Evolutionary conservation across 208 protist genomes (phyloP).

Genomic region (Lotmaria passim): DNA sequence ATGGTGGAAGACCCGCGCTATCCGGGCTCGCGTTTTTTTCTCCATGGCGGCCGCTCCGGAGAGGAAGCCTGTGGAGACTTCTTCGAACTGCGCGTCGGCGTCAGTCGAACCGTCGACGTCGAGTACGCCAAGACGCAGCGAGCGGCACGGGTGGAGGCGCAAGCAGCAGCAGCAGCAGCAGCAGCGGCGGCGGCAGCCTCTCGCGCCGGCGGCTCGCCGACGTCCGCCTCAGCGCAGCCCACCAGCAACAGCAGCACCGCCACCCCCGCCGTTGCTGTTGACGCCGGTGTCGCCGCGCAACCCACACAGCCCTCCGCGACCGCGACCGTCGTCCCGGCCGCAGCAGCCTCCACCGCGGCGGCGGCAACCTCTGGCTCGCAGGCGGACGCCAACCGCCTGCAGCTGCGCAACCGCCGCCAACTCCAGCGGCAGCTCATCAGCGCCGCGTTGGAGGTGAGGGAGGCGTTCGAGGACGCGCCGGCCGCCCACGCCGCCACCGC

Average conservation of each 20-base stretch:
- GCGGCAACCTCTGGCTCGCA: neutral
- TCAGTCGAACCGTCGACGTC: slow-evolving; percentile 19
- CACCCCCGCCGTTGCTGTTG: neutral
- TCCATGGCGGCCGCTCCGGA: slow-evolving; percentile 59
- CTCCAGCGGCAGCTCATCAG: slow-evolving; percentile 31
- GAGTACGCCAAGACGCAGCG: slow-evolving; percentile 34
- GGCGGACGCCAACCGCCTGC: slow-evolving; percentile 14
- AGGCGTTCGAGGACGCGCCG: slow-evolving; percentile 20
- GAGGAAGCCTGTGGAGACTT: slow-evolving; percentile 60
- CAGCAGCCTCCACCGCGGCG: neutral
- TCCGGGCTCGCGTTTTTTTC: slow-evolving; percentile 51
- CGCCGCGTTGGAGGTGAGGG: slow-evolving; percentile 14
- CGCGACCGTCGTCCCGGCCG: neutral
- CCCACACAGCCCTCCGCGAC: neutral
- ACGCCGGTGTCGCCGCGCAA: neutral
- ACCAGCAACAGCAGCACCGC: neutral
- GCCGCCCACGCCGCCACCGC: neutral
- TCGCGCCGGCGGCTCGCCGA: neutral
- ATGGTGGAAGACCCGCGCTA: slow-evolving; percentile 52
- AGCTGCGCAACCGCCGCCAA: slow-evolving; percentile 14
- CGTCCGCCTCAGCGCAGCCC: neutral
- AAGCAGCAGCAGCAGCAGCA: slow-evolving; percentile 6
- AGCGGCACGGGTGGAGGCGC: slow-evolving; percentile 1
- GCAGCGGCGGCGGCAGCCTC: neutral
- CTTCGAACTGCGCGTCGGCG: slow-evolving; percentile 47